Conservation (phyloP, 306 rosid genomes). For the Fagus crenata region DNA sequence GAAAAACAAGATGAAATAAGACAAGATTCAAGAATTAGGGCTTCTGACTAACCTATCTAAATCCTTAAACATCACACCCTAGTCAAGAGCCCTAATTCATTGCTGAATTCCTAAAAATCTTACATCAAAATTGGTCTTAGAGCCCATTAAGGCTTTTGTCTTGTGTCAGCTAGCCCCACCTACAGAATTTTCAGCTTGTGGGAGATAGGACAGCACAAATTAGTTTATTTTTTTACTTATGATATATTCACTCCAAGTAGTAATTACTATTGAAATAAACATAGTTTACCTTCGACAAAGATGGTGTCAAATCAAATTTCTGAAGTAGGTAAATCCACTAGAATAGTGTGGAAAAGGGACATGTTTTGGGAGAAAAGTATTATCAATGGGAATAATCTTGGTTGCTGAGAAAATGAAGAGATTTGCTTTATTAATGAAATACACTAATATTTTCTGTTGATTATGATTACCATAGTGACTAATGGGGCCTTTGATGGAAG, state of each 20-base stretch:
- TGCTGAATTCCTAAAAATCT: too few species aligned
- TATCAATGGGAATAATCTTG: background rate
- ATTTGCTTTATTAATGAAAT: background rate
- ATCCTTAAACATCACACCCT: too few species aligned
- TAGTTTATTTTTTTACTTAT: background rate
- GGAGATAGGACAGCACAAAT: too few species aligned
- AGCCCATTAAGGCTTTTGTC: too few species aligned
- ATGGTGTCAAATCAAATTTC: background rate
- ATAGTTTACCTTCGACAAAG: background rate
- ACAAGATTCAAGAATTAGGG: too few species aligned
- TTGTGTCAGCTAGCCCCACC: background rate
- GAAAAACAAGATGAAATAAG: too few species aligned
- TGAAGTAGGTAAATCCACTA: background rate
- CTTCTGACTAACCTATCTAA: too few species aligned
- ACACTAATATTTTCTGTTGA: background rate
- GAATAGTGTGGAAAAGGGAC: background rate
- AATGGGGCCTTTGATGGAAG: slow-evolving; percentile 3
- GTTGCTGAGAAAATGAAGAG: background rate
- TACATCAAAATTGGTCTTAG: too few species aligned
- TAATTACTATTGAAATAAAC: background rate
- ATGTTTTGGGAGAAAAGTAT: background rate
- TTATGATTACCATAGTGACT: background rate
- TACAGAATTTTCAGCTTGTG: background rate
- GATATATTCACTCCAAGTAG: background rate
- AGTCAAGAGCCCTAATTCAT: background rate